A percentile compares a stretch with the other conserved stretches of the same genome.
phyloP scores from a whole-genome alignment of 2,329 filamentous ascomycete genomes.

The Trichoderma gracile region DNA sequence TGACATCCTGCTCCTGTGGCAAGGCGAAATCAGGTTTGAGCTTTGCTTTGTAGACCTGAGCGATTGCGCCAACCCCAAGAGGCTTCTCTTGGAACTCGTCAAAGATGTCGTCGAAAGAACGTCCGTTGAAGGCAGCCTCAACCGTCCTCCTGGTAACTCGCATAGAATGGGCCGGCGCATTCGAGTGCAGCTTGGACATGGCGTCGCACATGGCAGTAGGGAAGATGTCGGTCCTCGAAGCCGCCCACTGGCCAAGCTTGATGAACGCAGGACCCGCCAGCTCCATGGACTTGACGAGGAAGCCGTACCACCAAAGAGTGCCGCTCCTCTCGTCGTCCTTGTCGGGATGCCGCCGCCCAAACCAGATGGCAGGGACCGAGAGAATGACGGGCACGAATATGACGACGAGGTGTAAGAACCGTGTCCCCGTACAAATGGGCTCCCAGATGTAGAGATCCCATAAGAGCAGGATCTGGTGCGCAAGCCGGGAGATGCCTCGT shows the following conservation, averaged over 20 bases:
- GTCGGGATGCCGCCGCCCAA: conserved; percentile 64
- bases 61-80: conserved; percentile 91
- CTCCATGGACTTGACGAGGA: conserved; percentile 88
- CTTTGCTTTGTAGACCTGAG: conserved; percentile 96
- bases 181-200: conserved; percentile 93
- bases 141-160: conserved; percentile 77
- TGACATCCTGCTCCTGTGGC: conserved; percentile 58
- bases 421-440: conserved; percentile 79
- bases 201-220: conserved; percentile 86
- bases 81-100: conserved; percentile 91
- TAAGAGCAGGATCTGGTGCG: conserved; percentile 63
- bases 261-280: conserved; percentile 93
- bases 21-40: conserved; percentile 75
- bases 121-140: conserved; percentile 75
- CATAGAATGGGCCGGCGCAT: conserved; percentile 89
- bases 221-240: conserved; percentile 94
- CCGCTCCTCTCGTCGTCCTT: conserved; percentile 75
- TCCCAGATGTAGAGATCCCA: conserved; percentile 77
- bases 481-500: conserved; percentile 57
- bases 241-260: conserved; percentile 98
- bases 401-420: conserved; percentile 82
- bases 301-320: conserved; percentile 91
- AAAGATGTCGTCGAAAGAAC: conserved; percentile 86
- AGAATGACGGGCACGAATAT: conserved; percentile 92
- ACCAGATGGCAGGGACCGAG: conserved; percentile 76